Percentiles rank a stretch among this genome's conserved stretches.
These are phyloP conservation scores for Debaryomyces subglobosus DNA, from an alignment of 1,139 yeast species.

Conservation along the genomic window DNA sequence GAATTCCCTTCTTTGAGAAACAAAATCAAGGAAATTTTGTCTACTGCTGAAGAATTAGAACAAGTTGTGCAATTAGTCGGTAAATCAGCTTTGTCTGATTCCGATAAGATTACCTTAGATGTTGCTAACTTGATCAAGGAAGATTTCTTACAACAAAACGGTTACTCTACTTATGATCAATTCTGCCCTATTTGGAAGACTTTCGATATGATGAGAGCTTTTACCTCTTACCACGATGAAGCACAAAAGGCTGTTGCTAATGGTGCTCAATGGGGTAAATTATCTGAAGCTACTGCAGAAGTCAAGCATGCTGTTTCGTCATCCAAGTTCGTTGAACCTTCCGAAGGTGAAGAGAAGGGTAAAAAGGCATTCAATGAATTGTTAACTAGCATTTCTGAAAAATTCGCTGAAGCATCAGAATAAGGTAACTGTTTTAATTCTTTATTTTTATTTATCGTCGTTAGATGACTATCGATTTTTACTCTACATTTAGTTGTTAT, in stretches of 20 bases:
- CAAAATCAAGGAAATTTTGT: constrained; percentile 88
- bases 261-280: constrained; percentile 94
- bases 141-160: constrained; percentile 98
- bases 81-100: constrained; percentile 93
- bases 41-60: constrained; percentile 97
- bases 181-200: constrained; percentile 99
- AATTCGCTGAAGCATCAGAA: constrained; percentile 95
- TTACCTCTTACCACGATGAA: constrained; percentile 88
- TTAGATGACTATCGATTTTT: neutral
- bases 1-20: constrained; percentile 90
- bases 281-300: constrained; percentile 84
- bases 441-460: constrained; percentile 6
- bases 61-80: constrained; percentile 99
- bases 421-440: constrained; percentile 33
- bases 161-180: constrained; percentile 96
- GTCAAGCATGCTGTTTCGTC: constrained; percentile 93
- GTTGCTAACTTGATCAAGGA: constrained; percentile 91
- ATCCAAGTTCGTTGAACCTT: constrained; percentile 94
- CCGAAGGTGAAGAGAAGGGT: constrained; percentile 81
- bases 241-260: constrained; percentile 95
- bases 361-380: constrained; percentile 76
- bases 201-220: constrained; percentile 95
- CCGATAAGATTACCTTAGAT: constrained; percentile 95
- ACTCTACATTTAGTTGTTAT: constrained; percentile 1
- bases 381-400: constrained; percentile 75